Percentiles rank a stretch among this genome's conserved stretches.
Evolutionary conservation across 2,329 filamentous ascomycete species (phyloP).

Genomic region (Coniochaeta sp.): DNA sequence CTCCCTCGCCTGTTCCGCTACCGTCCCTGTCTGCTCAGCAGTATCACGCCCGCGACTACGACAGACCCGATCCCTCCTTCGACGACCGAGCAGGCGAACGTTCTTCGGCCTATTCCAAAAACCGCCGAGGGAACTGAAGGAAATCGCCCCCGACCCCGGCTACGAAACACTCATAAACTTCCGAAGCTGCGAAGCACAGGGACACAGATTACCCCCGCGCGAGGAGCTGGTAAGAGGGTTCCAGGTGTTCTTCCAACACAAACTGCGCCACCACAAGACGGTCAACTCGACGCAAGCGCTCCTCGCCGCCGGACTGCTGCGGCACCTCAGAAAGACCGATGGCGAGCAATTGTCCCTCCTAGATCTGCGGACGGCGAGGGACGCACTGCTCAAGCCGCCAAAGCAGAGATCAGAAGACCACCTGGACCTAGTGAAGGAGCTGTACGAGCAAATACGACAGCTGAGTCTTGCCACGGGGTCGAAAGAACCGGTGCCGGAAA

Average conservation of each 20-base stretch:
- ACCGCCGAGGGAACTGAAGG: conserved; percentile 50
- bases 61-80: conserved; percentile 6
- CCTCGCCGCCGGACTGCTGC: conserved; percentile 43
- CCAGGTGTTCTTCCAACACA: conserved; percentile 53
- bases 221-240: conserved; percentile 61
- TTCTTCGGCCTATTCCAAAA: conserved; percentile 60
- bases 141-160: conserved; percentile 61
- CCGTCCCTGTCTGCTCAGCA: conserved; percentile 8
- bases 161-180: conserved; percentile 66
- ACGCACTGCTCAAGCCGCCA: conserved; percentile 33
- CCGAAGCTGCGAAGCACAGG: conserved; percentile 53
- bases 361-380: conserved; percentile 38
- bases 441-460: conserved; percentile 32
- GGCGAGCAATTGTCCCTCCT: conserved; percentile 28
- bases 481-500: conserved; percentile 12
- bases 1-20: conserved; percentile 14
- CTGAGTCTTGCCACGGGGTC: conserved; percentile 8
- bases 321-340: conserved; percentile 51
- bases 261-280: conserved; percentile 37
- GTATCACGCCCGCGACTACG: conserved; percentile 3
- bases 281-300: conserved; percentile 62
- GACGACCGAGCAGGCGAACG: conserved; percentile 32
- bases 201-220: conserved; percentile 55
- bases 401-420: conserved; percentile 37
- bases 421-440: conserved; percentile 35